Evolutionary conservation across 768 basidiomycete genomes (phyloP).

Genomic region (Terana coerulea): DNA sequence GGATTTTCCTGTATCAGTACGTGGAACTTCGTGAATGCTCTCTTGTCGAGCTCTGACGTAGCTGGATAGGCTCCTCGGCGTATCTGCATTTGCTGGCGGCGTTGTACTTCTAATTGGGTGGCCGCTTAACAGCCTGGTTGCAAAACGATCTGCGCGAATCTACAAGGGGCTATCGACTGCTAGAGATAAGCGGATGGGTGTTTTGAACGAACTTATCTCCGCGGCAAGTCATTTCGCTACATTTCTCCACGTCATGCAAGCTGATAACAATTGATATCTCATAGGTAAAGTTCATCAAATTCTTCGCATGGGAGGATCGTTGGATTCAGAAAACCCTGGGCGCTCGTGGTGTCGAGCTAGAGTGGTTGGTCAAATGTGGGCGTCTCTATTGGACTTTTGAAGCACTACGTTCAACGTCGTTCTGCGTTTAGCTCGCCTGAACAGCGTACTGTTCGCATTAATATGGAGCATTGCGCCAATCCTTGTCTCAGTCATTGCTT

Average conservation of each 20-base stretch:
- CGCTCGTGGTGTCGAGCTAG: slow-evolving; percentile 65
- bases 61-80: slow-evolving; percentile 51
- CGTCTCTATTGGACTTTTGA: neutral
- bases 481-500: slow-evolving; percentile 75
- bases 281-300: slow-evolving; percentile 74
- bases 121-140: slow-evolving; percentile 68
- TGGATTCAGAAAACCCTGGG: slow-evolving; percentile 69
- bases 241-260: neutral
- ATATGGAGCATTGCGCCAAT: slow-evolving; percentile 79
- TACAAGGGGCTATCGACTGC: slow-evolving; percentile 58
- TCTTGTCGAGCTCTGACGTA: neutral
- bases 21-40: neutral
- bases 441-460: slow-evolving; percentile 64
- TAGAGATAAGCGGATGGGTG: slow-evolving; percentile 75
- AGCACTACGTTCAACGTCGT: neutral
- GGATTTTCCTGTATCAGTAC: slow-evolving; percentile 73
- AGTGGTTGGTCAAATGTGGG: slow-evolving; percentile 71
- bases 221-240: slow-evolving; percentile 37
- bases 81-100: slow-evolving; percentile 75
- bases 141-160: slow-evolving; percentile 55
- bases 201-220: slow-evolving; percentile 73
- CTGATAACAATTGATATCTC: neutral
- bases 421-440: slow-evolving; percentile 59
- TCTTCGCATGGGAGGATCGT: slow-evolving; percentile 77
- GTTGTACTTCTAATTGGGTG: slow-evolving; percentile 60